Base-by-base conservation (phyloP, 306 rosid species). In the Senna siamea region DNA sequence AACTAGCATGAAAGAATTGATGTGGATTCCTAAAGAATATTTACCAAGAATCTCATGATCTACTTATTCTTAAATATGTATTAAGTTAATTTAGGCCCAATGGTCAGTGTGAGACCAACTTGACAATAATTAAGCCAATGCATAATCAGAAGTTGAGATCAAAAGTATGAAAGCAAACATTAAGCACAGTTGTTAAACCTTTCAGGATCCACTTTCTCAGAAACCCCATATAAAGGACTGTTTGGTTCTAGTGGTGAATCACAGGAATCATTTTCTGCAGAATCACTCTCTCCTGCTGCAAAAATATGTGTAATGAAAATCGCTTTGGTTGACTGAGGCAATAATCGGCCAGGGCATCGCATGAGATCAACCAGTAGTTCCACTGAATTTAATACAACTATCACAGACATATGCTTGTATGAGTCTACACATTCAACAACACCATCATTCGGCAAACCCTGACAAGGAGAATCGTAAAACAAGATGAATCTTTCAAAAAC, bases 261-360 rank as follows among this genome's bases (percentile, higher is more conserved):
- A 77, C 99, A 94, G 1, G 97, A 94, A 73, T 94, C 99, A 70
- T 94, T 94, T 87, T 94, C 99, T 14, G 99, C 99, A 28, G 97
- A 89, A 89, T 94, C 99, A 77, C 99, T 94, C 81, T 94, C 99
- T 70, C 96, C 99, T 17, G 93, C 99, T 19, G 93, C 97, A 60
- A 95, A 89, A 73, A 94, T 73, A 79, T 92, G 99, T 66, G 95
- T 84, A 97, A 94, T 87, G 74, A 87, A 89, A 83, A 94, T 83
- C 73, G 96, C 88, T 81, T 88, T 92, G 78, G 92, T 87, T 68
- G 99, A 88, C 32, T 77, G 87, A 18, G 93, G 97, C 51, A 94
- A 65, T 76, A 92, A 76, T 76, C 92, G 93, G 74, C 99, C 99
- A 22, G 99, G 99, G 73, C 82, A 88, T 69, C 99, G 89, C 97